Evolutionary conservation across 1,284 basidiomycete genomes (phyloP), one percentile per base, ranked within the genome.

Genomic region (Trametes pubescens): DNA sequence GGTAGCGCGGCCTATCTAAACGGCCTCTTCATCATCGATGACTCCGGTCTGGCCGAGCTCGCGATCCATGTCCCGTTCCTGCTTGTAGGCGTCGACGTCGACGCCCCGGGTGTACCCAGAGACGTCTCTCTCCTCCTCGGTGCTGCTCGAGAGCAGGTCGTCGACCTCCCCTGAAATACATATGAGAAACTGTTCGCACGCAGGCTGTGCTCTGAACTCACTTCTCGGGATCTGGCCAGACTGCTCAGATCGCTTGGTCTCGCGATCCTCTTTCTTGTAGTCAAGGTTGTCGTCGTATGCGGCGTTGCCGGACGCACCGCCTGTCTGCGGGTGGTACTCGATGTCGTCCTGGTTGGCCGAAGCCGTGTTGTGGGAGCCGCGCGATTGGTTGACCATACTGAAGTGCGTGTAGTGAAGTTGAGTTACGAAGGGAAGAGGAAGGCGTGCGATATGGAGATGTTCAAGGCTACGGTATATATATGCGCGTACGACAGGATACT

Each of bases 1-100:
- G 24, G 66, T 66, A 13, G 69, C 71, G 9, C 62, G 61, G 13
- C 64, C 57, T 13, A 73, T 72, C 59, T 70, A 68, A 13, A 71
- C 64, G 22, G 73, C 71, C 58, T 71, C 65, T 3, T 70, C 60
- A 24, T 61, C 72, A 16, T 62, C 53, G 26, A 29, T 43, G 34
- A 72, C 16, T 6, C 70, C 73, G 8, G 59, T 56, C 53, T 74
- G 65, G 5, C 70, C 68, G 37, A 70, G 49, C 2, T 48, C 51
- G 11, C 59, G 47, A 58, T 74, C 75, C 13, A 75, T 21, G 21
- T 72, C 65, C 29, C 70, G 68, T 63, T 76, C 74, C 57, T 76
- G 73, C 62, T 72, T 70, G 65, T 53, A 76, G 0, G 72, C 71
- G 40, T 74, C 75, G 34, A 70, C 70, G 59, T 69, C 69, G 34